These are phyloP conservation scores for Raphanus hybrid DNA, from an alignment of 441 rosid genomes.

Conservation along the genomic window DNA sequence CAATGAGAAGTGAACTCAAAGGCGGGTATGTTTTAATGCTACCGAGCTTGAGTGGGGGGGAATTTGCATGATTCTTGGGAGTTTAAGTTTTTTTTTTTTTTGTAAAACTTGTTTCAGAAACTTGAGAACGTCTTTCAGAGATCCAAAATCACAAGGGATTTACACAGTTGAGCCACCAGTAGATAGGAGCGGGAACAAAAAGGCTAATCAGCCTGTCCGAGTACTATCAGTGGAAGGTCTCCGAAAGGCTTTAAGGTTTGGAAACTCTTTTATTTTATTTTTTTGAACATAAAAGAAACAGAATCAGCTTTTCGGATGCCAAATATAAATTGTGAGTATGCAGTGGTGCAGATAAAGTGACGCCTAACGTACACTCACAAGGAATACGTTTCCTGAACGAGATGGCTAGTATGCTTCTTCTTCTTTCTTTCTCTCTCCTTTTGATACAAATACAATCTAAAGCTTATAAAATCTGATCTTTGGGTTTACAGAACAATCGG, in stretches of 20 bases:
- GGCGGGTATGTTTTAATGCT: slow-evolving; percentile 76
- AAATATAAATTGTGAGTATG: slow-evolving; percentile 26
- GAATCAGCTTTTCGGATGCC: background rate
- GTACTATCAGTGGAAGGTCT: slow-evolving; percentile 83
- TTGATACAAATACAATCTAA: background rate
- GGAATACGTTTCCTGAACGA: slow-evolving; percentile 91
- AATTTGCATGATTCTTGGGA: slow-evolving; percentile 11
- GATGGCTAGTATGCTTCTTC: slow-evolving; percentile 66
- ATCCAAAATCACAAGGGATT: slow-evolving; percentile 63
- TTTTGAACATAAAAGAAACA: background rate
- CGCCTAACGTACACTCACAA: slow-evolving; percentile 85
- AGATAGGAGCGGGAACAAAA: slow-evolving; percentile 54
- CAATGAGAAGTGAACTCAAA: slow-evolving; percentile 70
- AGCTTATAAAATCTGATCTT: slow-evolving; percentile 25
- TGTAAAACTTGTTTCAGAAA: slow-evolving; percentile 34
- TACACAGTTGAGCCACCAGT: slow-evolving; percentile 68
- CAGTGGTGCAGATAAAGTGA: slow-evolving; percentile 92
- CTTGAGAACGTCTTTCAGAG: slow-evolving; percentile 69
- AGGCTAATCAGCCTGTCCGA: slow-evolving; percentile 59
- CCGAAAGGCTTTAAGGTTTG: slow-evolving; percentile 77
- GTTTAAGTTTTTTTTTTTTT: background rate
- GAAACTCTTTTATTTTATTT: slow-evolving; percentile 8
- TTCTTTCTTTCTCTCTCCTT: slow-evolving; percentile 10
- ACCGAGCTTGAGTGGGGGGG: slow-evolving; percentile 5
- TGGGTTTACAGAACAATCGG: slow-evolving; percentile 53